Evolutionary conservation across 2,329 filamentous ascomycete species (phyloP).

Genomic region (Xylariales sp.): DNA sequence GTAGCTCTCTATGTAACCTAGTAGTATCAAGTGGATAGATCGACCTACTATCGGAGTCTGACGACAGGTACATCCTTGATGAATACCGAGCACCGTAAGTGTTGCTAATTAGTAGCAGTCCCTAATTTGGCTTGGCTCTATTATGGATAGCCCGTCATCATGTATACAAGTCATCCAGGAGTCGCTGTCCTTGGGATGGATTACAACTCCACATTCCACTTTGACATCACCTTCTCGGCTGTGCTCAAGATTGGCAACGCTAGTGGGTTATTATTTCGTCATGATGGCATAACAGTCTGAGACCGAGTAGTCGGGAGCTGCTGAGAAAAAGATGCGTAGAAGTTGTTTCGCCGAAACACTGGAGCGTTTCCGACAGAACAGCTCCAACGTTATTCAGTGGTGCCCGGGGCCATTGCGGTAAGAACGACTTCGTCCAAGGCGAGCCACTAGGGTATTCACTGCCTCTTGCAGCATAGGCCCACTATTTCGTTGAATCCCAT

Average conservation of each 20-base stretch:
- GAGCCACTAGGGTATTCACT: too few species aligned
- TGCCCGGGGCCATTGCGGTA: neutral
- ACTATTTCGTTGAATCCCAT: neutral
- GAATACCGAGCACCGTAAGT: too few species aligned
- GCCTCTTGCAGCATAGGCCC: too few species aligned
- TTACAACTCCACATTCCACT: neutral
- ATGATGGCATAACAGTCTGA: neutral
- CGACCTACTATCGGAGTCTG: too few species aligned
- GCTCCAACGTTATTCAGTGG: conserved; percentile 5
- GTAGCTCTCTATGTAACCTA: too few species aligned
- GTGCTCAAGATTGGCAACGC: conserved; percentile 9
- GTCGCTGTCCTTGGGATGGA: neutral
- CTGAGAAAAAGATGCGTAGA: too few species aligned
- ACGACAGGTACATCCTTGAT: too few species aligned
- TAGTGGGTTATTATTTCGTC: conserved; percentile 3
- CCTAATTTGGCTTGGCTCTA: too few species aligned
- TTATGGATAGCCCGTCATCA: too few species aligned
- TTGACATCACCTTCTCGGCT: conserved; percentile 11
- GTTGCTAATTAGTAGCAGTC: too few species aligned
- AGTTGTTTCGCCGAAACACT: conserved; percentile 12
- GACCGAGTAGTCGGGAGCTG: neutral
- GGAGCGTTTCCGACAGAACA: conserved; percentile 12
- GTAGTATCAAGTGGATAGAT: too few species aligned
- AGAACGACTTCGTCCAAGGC: conserved; percentile 2
- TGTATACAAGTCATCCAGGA: too few species aligned